Evolutionary conservation across 2,329 filamentous ascomycete species (phyloP).

Genomic region (Sclerotinia nivalis): DNA sequence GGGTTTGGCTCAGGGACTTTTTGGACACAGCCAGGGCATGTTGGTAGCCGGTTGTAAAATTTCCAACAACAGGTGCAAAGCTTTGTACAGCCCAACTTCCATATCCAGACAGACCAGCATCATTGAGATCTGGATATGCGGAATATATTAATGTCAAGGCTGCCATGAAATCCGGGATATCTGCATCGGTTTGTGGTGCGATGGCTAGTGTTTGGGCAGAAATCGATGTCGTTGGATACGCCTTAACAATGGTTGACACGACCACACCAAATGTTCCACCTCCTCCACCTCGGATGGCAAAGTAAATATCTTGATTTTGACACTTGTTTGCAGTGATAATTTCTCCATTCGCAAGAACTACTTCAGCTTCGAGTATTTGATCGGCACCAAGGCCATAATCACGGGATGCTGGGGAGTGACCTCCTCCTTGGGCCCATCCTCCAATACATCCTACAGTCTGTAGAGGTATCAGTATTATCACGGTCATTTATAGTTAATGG

Average conservation of each 20-base stretch:
- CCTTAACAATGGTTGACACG: constrained; percentile 46
- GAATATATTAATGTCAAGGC: constrained; percentile 40
- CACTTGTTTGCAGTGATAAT: constrained; percentile 36
- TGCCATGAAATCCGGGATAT: constrained; percentile 38
- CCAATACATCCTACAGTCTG: constrained; percentile 41
- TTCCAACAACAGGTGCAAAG: constrained; percentile 33
- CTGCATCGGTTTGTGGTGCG: constrained; percentile 31
- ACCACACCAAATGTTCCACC: constrained; percentile 43
- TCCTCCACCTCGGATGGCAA: constrained; percentile 42
- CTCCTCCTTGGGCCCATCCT: constrained; percentile 47
- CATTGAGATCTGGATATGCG: constrained; percentile 40
- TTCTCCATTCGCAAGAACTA: constrained; percentile 29
- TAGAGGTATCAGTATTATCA: constrained; percentile 26
- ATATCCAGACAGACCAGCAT: constrained; percentile 38
- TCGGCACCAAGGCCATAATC: constrained; percentile 49
- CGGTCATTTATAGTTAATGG: constrained; percentile 19
- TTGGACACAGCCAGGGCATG: constrained; percentile 40
- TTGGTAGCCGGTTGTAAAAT: constrained; percentile 37
- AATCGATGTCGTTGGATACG: constrained; percentile 42
- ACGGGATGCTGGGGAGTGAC: constrained; percentile 45
- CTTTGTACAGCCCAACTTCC: constrained; percentile 39
- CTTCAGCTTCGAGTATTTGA: constrained; percentile 45
- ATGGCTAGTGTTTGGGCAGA: constrained; percentile 36
- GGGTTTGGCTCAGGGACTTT: constrained; percentile 34
- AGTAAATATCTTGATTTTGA: constrained; percentile 41